phyloP scores from a whole-genome alignment of 2,329 filamentous ascomycete species.

The Coniochaeta hoffmannii region DNA sequence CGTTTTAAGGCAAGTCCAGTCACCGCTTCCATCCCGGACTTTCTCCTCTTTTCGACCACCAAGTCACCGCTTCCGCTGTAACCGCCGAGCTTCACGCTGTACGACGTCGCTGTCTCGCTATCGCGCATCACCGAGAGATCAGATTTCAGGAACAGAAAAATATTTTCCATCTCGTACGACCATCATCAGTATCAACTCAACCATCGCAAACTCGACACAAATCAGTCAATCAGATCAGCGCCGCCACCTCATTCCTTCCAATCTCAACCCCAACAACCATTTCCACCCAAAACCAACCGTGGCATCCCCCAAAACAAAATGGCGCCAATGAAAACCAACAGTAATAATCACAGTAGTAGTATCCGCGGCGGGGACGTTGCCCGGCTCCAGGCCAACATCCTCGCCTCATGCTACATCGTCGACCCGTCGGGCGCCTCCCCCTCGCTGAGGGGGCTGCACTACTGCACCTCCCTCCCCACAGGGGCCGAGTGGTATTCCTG shows the following conservation, averaged over 20 bases:
- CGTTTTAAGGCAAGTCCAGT: neutral
- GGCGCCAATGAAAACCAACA: slow-evolving; percentile 65
- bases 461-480: slow-evolving; percentile 79
- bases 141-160: neutral
- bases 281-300: slow-evolving; percentile 12
- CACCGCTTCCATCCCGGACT: neutral
- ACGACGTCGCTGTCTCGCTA: neutral
- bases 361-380: slow-evolving; percentile 63
- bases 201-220: neutral
- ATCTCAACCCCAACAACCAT: neutral
- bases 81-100: neutral
- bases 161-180: neutral
- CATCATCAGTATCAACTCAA: neutral
- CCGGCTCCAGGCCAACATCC: slow-evolving; percentile 65
- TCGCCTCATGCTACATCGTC: slow-evolving; percentile 88
- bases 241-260: neutral
- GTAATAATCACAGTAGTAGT: slow-evolving; percentile 66
- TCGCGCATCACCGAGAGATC: neutral
- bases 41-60: neutral
- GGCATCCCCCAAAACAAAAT: slow-evolving; percentile 34
- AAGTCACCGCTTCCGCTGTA: neutral
- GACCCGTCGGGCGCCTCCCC: slow-evolving; percentile 53
- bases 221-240: neutral
- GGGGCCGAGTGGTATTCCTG: slow-evolving; percentile 92
- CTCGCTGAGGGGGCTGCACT: slow-evolving; percentile 73